Evolutionary conservation across 2,329 filamentous ascomycete genomes (phyloP).

Genomic region (Orbilia brochopaga): DNA sequence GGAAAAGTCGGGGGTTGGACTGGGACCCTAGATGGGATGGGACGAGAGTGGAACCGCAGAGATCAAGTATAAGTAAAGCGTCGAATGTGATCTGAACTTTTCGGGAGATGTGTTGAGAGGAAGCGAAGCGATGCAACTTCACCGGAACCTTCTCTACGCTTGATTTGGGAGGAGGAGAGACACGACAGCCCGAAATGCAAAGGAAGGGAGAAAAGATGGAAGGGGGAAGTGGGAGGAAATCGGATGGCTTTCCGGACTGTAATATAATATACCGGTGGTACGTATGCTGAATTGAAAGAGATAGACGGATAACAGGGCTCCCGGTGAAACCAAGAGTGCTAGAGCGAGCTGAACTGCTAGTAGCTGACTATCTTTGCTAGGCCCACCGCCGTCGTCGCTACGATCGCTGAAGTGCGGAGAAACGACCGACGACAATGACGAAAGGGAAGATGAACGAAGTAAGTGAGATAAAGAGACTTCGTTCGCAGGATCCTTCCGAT

Average conservation of each 20-base stretch:
- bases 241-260: background rate
- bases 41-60: constrained; percentile 4
- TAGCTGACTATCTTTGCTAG: no score
- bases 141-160: constrained; percentile 35
- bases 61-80: background rate
- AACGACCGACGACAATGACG: constrained; percentile 1
- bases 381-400: background rate
- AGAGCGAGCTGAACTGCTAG: no score
- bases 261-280: background rate
- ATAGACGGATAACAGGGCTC: background rate
- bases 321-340: background rate
- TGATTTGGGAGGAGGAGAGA: constrained; percentile 43
- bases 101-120: constrained; percentile 30
- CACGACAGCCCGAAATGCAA: constrained; percentile 29
- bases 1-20: constrained; percentile 13
- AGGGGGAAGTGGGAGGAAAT: background rate
- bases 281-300: background rate
- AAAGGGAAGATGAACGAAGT: background rate
- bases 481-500: background rate
- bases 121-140: constrained; percentile 29
- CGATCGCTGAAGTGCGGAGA: background rate
- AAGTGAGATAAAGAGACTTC: background rate
- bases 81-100: constrained; percentile 3
- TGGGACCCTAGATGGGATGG: constrained; percentile 5
- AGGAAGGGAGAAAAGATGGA: constrained; percentile 9